phyloP scores from a whole-genome alignment of 805 yeast genomes.

The Wickerhamia fluorescens region DNA sequence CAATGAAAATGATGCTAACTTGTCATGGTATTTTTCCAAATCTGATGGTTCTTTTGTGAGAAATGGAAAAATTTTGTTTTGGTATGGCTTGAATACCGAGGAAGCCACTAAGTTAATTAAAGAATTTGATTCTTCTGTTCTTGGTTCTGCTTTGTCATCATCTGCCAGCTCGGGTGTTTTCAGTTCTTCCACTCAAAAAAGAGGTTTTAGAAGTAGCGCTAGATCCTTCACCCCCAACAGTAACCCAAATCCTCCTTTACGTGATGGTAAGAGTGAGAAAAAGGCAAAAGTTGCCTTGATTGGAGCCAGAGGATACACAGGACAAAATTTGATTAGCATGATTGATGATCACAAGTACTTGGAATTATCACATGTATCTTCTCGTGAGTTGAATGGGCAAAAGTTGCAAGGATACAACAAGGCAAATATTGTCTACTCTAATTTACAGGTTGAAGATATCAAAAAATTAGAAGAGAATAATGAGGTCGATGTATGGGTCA shows the following conservation, averaged over 20 bases:
- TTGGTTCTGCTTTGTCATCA: conserved; percentile 30
- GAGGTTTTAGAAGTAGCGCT: conserved; percentile 42
- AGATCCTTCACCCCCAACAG: conserved; percentile 22
- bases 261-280: conserved; percentile 53
- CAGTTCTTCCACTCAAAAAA: conserved; percentile 39
- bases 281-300: conserved; percentile 80
- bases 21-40: conserved; percentile 85
- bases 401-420: conserved; percentile 84
- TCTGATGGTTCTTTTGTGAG: conserved; percentile 92
- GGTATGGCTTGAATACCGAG: conserved; percentile 81
- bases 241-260: conserved; percentile 69
- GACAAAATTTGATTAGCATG: conserved; percentile 83
- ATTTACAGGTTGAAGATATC: conserved; percentile 82
- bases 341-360: conserved; percentile 83
- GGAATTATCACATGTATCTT: conserved; percentile 88
- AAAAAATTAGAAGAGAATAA: conserved; percentile 65
- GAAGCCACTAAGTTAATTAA: conserved; percentile 59
- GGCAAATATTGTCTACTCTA: conserved; percentile 70
- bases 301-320: conserved; percentile 98
- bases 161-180: conserved; percentile 42
- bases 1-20: conserved; percentile 82
- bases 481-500: conserved; percentile 93
- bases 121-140: conserved; percentile 32
- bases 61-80: conserved; percentile 84
- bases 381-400: conserved; percentile 89